Percentiles rank a stretch among this genome's conserved stretches.
These are phyloP conservation scores for Fusarium palustre DNA, from an alignment of 2,329 filamentous ascomycete genomes.

Conservation along the genomic window DNA sequence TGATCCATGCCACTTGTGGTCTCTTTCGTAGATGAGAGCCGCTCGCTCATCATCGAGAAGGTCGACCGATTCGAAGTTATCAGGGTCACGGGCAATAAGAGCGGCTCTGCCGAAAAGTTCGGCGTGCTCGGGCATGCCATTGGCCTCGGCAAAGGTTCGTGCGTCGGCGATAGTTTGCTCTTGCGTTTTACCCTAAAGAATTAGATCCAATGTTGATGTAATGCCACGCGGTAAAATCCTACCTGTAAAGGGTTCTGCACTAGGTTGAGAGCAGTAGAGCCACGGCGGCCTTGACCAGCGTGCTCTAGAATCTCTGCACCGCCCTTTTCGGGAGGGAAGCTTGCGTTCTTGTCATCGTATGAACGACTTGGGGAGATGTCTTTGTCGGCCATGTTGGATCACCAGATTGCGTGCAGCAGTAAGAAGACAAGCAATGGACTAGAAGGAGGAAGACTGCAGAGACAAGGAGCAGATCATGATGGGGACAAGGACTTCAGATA, in stretches of 20 bases:
- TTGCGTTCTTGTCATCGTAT: conserved; percentile 18
- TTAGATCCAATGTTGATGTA: fast-evolving
- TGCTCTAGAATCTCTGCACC: conserved; percentile 21
- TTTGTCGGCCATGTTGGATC: conserved; percentile 20
- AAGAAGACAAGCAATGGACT: neutral
- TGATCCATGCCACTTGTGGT: conserved; percentile 75
- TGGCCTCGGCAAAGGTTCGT: conserved; percentile 7
- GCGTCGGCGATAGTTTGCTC: conserved; percentile 16
- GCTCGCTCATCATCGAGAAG: conserved; percentile 45
- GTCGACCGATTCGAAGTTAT: conserved; percentile 3
- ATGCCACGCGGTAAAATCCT: fast-evolving
- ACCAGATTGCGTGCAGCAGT: neutral
- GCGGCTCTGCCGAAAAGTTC: conserved; percentile 25
- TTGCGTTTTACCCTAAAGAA: neutral
- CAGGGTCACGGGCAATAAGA: conserved; percentile 17
- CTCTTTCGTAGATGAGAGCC: conserved; percentile 68
- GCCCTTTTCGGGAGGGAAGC: conserved; percentile 12
- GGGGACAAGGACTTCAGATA: neutral
- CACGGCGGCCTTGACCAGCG: conserved; percentile 9
- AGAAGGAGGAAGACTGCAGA: neutral
- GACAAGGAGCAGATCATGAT: conserved; percentile 1
- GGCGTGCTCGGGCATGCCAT: conserved; percentile 31
- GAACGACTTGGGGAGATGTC: conserved; percentile 18
- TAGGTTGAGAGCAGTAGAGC: conserved; percentile 16
- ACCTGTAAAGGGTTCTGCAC: conserved; percentile 26